phyloP scores from a whole-genome alignment of 129 eudicot genomes.

The Lactuca saligna region DNA sequence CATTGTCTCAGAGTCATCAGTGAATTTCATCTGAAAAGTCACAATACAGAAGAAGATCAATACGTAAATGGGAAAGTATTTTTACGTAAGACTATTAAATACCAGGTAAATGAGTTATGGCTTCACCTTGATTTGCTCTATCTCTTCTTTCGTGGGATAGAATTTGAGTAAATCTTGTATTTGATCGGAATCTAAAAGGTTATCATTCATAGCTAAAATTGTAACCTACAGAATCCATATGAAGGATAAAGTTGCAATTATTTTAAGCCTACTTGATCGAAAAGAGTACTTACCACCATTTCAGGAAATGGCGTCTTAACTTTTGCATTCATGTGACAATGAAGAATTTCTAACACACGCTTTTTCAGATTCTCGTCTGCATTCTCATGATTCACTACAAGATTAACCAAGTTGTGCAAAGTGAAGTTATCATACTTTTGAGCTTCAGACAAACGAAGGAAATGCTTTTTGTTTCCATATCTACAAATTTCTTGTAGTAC shows the following conservation, averaged over 20 bases:
- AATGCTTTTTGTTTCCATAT: no score
- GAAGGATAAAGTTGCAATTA: conserved; percentile 4
- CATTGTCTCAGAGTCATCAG: conserved; percentile 57
- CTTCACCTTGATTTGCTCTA: conserved; percentile 62
- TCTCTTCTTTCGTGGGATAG: conserved; percentile 72
- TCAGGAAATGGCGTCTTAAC: conserved; percentile 84
- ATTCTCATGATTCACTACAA: no score
- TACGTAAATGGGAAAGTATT: conserved; percentile 21
- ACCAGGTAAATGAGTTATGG: not conserved
- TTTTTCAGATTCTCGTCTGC: no score
- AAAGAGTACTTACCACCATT: conserved; percentile 65
- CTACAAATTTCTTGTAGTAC: no score
- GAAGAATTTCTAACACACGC: no score
- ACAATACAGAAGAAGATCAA: conserved; percentile 16
- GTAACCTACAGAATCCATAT: conserved; percentile 43
- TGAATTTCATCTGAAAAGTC: conserved; percentile 48
- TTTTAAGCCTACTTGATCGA: not conserved
- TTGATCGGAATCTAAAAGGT: conserved; percentile 63
- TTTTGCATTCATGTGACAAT: no score
- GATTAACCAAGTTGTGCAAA: no score
- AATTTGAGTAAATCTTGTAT: conserved; percentile 60
- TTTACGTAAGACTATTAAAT: not conserved
- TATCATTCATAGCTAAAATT: conserved; percentile 60
- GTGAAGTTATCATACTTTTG: no score
- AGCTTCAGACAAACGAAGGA: no score